phyloP scores from a whole-genome alignment of 148 eudicot species.

The Talinum fruticosum region DNA sequence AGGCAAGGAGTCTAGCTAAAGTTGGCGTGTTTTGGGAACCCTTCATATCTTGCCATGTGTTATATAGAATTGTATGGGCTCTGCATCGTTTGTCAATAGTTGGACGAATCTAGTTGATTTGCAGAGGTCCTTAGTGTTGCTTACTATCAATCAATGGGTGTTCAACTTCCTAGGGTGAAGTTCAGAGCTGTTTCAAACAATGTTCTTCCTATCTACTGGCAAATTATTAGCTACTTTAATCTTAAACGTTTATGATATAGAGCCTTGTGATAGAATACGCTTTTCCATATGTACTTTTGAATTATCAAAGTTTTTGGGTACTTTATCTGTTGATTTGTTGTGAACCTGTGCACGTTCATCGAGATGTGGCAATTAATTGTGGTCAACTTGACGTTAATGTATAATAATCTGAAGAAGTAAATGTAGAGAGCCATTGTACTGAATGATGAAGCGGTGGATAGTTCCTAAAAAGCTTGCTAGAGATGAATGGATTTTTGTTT shows the following conservation, averaged over 20 bases:
- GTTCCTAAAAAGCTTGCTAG: neutral
- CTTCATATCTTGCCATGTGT: neutral
- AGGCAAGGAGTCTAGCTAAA: neutral
- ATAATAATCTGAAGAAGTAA: neutral
- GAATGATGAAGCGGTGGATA: slow-evolving; percentile 1
- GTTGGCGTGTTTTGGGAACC: neutral
- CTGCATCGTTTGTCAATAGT: neutral
- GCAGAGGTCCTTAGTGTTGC: neutral
- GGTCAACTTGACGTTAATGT: too few relatives aligned
- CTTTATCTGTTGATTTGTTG: too few relatives aligned
- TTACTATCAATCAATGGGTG: neutral
- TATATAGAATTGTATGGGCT: neutral
- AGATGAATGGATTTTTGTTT: too few relatives aligned
- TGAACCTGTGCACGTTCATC: too few relatives aligned
- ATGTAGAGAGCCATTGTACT: neutral
- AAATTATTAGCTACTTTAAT: too few relatives aligned
- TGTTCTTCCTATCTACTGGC: neutral
- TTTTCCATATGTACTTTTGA: too few relatives aligned
- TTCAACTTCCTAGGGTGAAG: neutral
- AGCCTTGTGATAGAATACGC: too few relatives aligned
- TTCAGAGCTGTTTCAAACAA: neutral
- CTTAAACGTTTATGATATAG: too few relatives aligned
- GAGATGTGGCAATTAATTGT: too few relatives aligned
- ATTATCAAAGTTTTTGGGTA: too few relatives aligned
- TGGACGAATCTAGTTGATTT: neutral